A percentile compares a stretch with the other conserved stretches of the same genome.
phyloP scores from a whole-genome alignment of 169 alveolate species.

The Eimeria tenella region DNA sequence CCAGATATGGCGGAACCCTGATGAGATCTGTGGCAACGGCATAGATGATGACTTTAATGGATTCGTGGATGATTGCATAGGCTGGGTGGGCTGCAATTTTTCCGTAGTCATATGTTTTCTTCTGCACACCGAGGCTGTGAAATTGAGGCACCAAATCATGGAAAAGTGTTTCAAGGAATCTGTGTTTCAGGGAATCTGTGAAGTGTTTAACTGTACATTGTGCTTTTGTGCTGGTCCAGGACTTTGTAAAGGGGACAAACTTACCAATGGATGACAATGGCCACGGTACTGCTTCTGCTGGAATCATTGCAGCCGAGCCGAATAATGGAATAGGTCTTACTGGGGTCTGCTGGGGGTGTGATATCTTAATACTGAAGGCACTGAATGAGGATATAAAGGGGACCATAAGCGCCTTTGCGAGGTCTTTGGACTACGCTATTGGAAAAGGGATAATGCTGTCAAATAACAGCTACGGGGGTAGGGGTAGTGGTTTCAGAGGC shows the following conservation, averaged over 20 bases:
- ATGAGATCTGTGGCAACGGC: conserved; percentile 82
- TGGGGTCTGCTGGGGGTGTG: conserved; percentile 87
- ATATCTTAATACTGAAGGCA: conserved; percentile 83
- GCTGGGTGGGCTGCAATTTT: conserved; percentile 82
- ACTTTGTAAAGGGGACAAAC: conserved; percentile 82
- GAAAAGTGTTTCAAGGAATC: not conserved
- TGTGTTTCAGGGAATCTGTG: not conserved
- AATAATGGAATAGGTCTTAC: conserved; percentile 84
- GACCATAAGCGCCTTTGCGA: conserved; percentile 83
- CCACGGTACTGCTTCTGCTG: conserved; percentile 87
- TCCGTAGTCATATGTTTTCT: no score
- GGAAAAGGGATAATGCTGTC: conserved; percentile 85
- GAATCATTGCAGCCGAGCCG: conserved; percentile 86
- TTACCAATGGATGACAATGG: conserved; percentile 85
- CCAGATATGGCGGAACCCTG: conserved; percentile 84
- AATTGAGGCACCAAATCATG: not conserved
- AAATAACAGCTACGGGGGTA: conserved; percentile 86
- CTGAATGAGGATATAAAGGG: conserved; percentile 85
- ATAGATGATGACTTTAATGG: conserved; percentile 86
- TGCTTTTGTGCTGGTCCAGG: conserved; percentile 70
- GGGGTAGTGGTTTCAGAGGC: conserved; percentile 82
- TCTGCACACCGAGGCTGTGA: not conserved
- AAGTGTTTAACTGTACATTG: no score
- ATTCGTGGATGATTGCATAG: conserved; percentile 85
- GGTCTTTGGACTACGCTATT: conserved; percentile 86